phyloP scores from a whole-genome alignment of 768 basidiomycete genomes.

The Termitomyces bulborhizus region DNA sequence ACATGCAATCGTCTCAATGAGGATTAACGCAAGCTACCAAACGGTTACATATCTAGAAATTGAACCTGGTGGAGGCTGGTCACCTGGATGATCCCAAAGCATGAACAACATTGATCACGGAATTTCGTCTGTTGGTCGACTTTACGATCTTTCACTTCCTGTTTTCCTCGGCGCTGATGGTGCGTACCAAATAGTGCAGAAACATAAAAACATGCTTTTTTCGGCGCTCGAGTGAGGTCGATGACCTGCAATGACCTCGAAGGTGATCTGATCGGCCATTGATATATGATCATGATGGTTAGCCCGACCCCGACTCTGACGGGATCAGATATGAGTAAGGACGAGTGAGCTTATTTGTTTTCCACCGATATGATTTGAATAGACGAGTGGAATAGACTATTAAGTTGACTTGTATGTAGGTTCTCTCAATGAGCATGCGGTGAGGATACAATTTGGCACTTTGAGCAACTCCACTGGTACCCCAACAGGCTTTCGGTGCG shows the following conservation, averaged over 20 bases:
- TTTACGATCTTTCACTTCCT: background rate
- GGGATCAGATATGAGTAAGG: background rate
- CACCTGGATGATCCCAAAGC: background rate
- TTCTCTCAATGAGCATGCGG: background rate
- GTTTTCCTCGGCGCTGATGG: background rate
- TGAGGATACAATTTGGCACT: background rate
- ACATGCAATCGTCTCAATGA: background rate
- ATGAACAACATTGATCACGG: background rate
- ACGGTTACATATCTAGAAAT: background rate
- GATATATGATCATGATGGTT: background rate
- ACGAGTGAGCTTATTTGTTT: too few relatives aligned
- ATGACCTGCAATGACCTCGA: background rate
- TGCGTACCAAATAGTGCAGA: background rate
- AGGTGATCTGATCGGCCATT: background rate
- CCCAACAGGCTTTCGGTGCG: background rate
- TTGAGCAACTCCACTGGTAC: background rate
- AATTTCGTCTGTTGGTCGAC: background rate
- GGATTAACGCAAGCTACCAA: constrained; percentile 1
- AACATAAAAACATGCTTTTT: background rate
- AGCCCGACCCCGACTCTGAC: background rate
- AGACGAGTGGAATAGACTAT: background rate
- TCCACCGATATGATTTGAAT: background rate
- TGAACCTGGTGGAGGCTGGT: background rate
- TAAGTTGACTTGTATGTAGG: background rate
- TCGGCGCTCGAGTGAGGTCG: background rate